Base-by-base conservation (phyloP, 2,329 filamentous ascomycete species). In the Zasmidium cellare region DNA sequence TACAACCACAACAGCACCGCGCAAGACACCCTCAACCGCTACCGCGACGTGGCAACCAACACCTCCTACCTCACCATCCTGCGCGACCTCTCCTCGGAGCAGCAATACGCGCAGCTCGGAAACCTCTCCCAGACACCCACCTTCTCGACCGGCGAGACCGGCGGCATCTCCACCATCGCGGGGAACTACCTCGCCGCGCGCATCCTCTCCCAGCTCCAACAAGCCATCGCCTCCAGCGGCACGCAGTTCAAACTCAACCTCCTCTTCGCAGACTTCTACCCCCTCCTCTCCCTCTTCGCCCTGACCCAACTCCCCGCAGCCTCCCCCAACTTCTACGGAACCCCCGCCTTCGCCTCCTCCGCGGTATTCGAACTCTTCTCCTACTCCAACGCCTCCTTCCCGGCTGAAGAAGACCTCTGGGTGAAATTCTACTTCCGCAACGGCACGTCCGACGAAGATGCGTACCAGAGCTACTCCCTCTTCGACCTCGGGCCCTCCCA, bases 351-450 rank as follows among this genome's bases (percentile, higher is more conserved):
- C 31, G 82, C 78, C 3, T 77, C 79, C 6, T 79, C 78, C 2
- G 73, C 82, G 50, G 72, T 80, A 6, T 80, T 84, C 53, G 82
- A 85, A 64, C 73, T 85, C 11, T 83, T 78, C 68, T 79, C 77
- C 56, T 68, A 74, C 47, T 57, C 62, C 23, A 57, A 64, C 18
- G 20, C 35, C 28, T 14, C 51, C 41, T 81, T 79, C 55, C 79
- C 79, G 0, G 51, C 61, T 14, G 65, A 66, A 0, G 68, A 73
- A 2, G 75, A 84, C 20, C 75, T 87, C 44, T 82, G 73, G 69
- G 79, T 86, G 25, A 78, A 81, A 19, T 84, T 86, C 67, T 74
- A 79, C 56, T 80, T 83, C 71, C 81, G 80, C 64, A 86, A 87
- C 64, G 82, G 81, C 50, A 83, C 82, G 0, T 72, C 74, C 22